phyloP scores from a whole-genome alignment of 2,329 filamentous ascomycete species.

The Zasmidium angulare region DNA sequence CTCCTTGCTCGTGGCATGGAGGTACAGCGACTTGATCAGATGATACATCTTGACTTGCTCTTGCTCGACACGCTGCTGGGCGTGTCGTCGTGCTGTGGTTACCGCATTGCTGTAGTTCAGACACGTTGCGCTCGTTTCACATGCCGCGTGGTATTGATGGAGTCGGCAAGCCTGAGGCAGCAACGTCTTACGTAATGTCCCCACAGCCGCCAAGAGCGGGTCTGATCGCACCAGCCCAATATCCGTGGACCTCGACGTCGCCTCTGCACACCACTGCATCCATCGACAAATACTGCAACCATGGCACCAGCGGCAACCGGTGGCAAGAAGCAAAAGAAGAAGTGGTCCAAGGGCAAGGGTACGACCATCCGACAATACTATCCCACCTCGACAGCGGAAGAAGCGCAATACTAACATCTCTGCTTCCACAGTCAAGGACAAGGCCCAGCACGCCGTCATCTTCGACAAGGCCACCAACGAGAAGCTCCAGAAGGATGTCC shows the following conservation, averaged over 20 bases:
- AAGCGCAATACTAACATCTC: slow-evolving; percentile 25
- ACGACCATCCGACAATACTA: slow-evolving; percentile 17
- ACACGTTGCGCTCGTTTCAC: not conserved
- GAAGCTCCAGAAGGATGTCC: slow-evolving; percentile 99
- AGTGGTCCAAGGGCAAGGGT: slow-evolving; percentile 64
- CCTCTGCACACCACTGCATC: slow-evolving; percentile 9
- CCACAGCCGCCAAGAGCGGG: not conserved
- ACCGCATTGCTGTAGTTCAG: not conserved
- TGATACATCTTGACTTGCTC: slow-evolving; percentile 71
- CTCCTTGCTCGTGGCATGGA: slow-evolving; percentile 97
- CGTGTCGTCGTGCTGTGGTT: not conserved
- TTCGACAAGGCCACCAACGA: slow-evolving; percentile 97
- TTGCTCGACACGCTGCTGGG: not conserved
- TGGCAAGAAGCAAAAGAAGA: slow-evolving; percentile 81
- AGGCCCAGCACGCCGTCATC: slow-evolving; percentile 98
- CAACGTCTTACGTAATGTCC: not conserved
- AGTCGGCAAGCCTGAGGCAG: not conserved
- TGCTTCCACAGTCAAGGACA: slow-evolving; percentile 87
- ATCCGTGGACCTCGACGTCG: slow-evolving; percentile 1
- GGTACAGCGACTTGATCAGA: slow-evolving; percentile 89
- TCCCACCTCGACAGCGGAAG: not conserved
- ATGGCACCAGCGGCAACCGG: slow-evolving; percentile 53
- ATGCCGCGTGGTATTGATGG: not conserved
- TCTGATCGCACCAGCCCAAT: not conserved
- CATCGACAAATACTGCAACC: slow-evolving; percentile 17